Base-by-base conservation (phyloP, 2,329 filamentous ascomycete genomes). In the Curvularia eragrostidis region DNA sequence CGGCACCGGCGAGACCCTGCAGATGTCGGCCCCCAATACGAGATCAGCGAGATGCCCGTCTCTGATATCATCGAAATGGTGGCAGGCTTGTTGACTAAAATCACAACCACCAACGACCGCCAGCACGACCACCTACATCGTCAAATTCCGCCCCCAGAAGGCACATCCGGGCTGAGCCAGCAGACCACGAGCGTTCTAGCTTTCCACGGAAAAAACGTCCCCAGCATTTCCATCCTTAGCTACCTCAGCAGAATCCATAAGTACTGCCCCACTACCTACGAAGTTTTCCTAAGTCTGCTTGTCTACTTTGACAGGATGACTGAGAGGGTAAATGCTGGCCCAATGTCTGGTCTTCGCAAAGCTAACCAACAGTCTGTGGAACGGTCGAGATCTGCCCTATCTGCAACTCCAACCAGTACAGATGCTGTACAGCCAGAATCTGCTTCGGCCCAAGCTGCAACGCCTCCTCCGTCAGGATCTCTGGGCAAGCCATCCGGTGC, bases 261-360 rank as follows among this genome's bases (percentile, higher is more conserved):
- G 80, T 99, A 99, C 79, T 99, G 95, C 72, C 95, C 95, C 0
- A 98, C 95, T 5, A 98, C 95, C 0, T 99, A 97, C 75, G 95
- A 99, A 78, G 95, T 99, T 0, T 99, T 99, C 73, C 81, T 99
- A 59, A 97, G 93, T 74, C 79, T 99, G 70, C 80, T 99, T 54
- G 93, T 99, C 30, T 99, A 98, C 78, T 99, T 99, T 78, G 95
- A 99, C 76, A 90, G 95, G 61, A 99, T 99, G 95, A 97, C 94
- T 42, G 95, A 98, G 76, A 86, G 92, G 57, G 93, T 98, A 58
- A 98, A 98, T 74, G 89, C 90, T 43, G 84, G 89, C 56, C 89
- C 92, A 6, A 84, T 90, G 75, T 87, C 89, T 73, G 87, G 84
- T 62, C 71, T 89, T 84, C 78, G 72, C 64, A 79, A 80, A 63